A percentile compares a stretch with the other conserved stretches of the same genome.
phyloP scores from a whole-genome alignment of 2,329 filamentous ascomycete genomes.

The Calonectria hongkongensis region DNA sequence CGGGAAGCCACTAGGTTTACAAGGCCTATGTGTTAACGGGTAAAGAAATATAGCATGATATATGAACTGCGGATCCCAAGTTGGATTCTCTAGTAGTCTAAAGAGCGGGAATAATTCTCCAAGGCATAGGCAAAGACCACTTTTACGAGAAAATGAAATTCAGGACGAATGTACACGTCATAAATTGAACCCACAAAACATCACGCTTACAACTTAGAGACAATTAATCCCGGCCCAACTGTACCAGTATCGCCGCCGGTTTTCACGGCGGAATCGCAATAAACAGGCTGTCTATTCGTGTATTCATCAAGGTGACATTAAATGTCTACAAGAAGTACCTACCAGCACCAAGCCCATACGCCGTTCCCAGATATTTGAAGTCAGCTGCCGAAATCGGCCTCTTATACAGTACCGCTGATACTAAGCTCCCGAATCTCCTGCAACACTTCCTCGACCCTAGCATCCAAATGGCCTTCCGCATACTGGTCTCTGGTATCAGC shows the following conservation, averaged over 20 bases:
- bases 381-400: slow-evolving; percentile 29
- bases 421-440: slow-evolving; percentile 98
- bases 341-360: slow-evolving; percentile 53
- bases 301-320: slow-evolving; percentile 49
- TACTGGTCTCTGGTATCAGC: slow-evolving; percentile 97
- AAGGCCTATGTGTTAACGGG: neutral
- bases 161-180: neutral
- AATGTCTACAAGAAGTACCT: slow-evolving; percentile 54
- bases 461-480: slow-evolving; percentile 93
- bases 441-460: slow-evolving; percentile 93
- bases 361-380: slow-evolving; percentile 48
- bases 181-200: neutral
- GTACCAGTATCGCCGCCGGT: neutral
- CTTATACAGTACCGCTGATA: slow-evolving; percentile 83
- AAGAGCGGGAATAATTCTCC: neutral
- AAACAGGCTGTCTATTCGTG: slow-evolving; percentile 52
- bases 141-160: slow-evolving; percentile 8
- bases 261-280: slow-evolving; percentile 23
- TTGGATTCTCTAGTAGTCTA: neutral
- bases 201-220: neutral
- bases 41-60: slow-evolving; percentile 13
- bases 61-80: neutral
- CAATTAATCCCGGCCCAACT: neutral
- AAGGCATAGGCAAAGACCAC: neutral
- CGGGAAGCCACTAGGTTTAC: slow-evolving; percentile 46